A percentile compares a stretch with the other conserved stretches of the same genome.
phyloP scores from a whole-genome alignment of 305 asterid genomes.

The Ilex paraguariensis region DNA sequence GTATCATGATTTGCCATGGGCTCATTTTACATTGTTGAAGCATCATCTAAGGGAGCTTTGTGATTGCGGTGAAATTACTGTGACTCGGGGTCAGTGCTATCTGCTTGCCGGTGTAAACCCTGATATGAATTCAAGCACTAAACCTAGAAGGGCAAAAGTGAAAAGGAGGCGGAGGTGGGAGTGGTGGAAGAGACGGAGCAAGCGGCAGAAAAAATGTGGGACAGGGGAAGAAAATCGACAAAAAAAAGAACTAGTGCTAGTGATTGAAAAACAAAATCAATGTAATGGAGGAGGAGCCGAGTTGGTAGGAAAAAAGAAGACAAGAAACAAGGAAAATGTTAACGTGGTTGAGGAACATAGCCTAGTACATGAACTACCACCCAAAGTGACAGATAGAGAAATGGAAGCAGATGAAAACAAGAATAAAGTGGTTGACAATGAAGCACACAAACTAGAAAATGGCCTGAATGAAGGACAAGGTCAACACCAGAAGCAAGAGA shows the following conservation, averaged over 20 bases:
- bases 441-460: not conserved
- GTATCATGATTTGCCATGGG: conserved; percentile 42
- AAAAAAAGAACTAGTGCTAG: conserved; percentile 12
- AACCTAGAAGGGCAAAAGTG: conserved; percentile 14
- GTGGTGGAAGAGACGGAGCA: conserved; percentile 19
- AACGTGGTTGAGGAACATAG: not conserved
- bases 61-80: conserved; percentile 33
- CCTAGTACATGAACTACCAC: not conserved
- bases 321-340: not conserved
- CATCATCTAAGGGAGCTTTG: conserved; percentile 40
- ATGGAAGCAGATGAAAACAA: not conserved
- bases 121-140: conserved; percentile 4
- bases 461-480: not conserved
- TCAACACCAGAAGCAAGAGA: no score
- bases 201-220: conserved; percentile 15
- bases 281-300: conserved; percentile 16
- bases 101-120: conserved; percentile 22
- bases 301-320: not conserved
- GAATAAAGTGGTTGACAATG: not conserved
- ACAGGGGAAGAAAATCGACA: conserved; percentile 9
- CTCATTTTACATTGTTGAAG: conserved; percentile 36
- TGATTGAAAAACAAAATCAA: conserved; percentile 3
- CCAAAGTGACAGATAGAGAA: not conserved
- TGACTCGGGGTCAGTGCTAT: conserved; percentile 23
- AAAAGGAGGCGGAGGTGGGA: conserved; percentile 30